Evolutionary conservation across 1,284 basidiomycete species (phyloP).

Genomic region (Polyporus tsugae): DNA sequence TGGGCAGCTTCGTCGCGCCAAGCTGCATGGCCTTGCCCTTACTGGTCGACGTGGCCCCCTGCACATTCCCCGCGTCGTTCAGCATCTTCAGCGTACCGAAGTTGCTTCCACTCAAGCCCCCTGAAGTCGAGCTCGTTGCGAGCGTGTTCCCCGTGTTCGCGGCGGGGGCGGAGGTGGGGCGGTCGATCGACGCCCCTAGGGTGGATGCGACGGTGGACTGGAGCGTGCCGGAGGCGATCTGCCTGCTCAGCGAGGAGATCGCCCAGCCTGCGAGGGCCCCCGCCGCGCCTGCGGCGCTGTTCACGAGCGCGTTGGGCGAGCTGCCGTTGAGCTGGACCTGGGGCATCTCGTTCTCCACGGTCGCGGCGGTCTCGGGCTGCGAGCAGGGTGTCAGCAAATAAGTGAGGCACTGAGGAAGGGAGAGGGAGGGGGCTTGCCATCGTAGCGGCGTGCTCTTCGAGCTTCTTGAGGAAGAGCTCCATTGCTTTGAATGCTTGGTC

Average conservation of each 20-base stretch:
- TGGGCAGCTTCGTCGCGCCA: slow-evolving; percentile 59
- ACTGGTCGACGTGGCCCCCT: slow-evolving; percentile 37
- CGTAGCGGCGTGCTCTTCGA: slow-evolving; percentile 80
- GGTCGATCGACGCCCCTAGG: slow-evolving; percentile 33
- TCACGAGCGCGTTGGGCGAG: slow-evolving; percentile 65
- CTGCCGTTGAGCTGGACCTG: slow-evolving; percentile 43
- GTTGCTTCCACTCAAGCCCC: slow-evolving; percentile 6
- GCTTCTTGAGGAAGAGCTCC: slow-evolving; percentile 83
- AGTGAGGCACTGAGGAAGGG: not conserved
- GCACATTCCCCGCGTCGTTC: slow-evolving; percentile 25
- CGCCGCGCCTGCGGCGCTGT: slow-evolving; percentile 88
- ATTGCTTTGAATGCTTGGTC: slow-evolving; percentile 96
- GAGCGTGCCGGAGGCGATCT: slow-evolving; percentile 78
- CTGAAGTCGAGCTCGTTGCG: slow-evolving; percentile 16
- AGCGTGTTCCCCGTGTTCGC: slow-evolving; percentile 35
- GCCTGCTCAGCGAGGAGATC: slow-evolving; percentile 83
- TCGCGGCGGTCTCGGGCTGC: slow-evolving; percentile 73
- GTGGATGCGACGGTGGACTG: slow-evolving; percentile 65
- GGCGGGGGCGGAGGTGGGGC: slow-evolving; percentile 42
- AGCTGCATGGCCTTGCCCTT: slow-evolving; percentile 74
- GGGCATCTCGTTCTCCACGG: slow-evolving; percentile 48
- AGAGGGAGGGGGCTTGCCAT: slow-evolving; percentile 66
- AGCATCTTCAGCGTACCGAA: slow-evolving; percentile 7
- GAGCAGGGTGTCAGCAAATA: slow-evolving; percentile 10
- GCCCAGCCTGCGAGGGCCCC: slow-evolving; percentile 95